Conservation (phyloP, 208 protist species). For the Leishmania tropica region DNA sequence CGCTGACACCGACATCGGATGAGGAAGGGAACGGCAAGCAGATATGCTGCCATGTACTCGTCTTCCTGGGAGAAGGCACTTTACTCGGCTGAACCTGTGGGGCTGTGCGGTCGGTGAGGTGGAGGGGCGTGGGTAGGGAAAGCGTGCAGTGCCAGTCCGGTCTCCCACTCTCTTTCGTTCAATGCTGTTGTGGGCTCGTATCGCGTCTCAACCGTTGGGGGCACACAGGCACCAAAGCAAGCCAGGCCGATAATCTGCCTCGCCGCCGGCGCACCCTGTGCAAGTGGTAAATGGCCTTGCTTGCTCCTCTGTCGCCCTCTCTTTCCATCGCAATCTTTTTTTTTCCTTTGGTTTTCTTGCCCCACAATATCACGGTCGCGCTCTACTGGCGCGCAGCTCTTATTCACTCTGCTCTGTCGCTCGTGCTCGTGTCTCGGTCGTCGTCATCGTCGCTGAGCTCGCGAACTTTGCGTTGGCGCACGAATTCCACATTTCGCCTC, state of each 20-base stretch:
- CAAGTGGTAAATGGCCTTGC: too few species aligned
- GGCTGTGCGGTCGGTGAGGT: neutral
- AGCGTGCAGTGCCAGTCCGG: neutral
- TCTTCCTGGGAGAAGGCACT: neutral
- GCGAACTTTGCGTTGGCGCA: neutral
- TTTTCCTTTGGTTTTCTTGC: neutral
- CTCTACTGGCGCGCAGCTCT: neutral
- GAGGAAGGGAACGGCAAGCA: neutral
- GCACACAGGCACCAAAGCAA: neutral
- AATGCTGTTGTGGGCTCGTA: neutral
- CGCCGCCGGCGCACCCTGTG: too few species aligned
- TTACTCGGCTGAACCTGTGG: neutral
- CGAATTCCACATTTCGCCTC: neutral
- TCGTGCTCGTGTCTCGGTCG: neutral
- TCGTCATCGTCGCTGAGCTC: neutral
- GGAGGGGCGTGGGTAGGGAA: neutral
- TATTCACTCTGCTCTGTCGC: neutral
- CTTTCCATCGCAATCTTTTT: neutral
- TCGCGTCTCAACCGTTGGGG: neutral
- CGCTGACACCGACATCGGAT: neutral
- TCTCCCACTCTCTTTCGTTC: neutral
- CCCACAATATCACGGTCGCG: neutral
- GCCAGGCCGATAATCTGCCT: too few species aligned
- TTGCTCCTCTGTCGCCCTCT: neutral
- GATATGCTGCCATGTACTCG: neutral